Base-by-base conservation (phyloP, 2,329 filamentous ascomycete species). In the Cladobotryum mycophilum region DNA sequence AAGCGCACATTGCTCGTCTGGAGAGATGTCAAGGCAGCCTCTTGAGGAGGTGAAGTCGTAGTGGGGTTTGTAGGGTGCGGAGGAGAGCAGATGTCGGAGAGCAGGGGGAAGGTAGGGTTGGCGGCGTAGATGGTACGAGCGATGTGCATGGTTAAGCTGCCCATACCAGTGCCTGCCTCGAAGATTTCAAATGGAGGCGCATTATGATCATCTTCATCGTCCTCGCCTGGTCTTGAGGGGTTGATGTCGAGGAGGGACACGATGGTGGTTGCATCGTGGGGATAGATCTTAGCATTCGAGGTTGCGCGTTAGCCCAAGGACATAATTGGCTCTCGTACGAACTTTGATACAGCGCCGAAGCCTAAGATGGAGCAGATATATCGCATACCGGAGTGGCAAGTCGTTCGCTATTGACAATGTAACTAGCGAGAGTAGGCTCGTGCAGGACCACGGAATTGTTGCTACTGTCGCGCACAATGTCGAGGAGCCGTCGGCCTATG, bases 151-250 rank as follows among this genome's bases (percentile, higher is more conserved):
- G 88, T 92, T 52, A 93, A 68, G 34, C 85, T 84, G 52, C 88
- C 89, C 73, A 91, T 87, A n/a, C 88, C 89, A 3, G 88, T 93
- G 14, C 89, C 88, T 43, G 88, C 88, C 67, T 93, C 89, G 47
- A 93, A 82, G 41, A 93, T 87, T 62, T 92, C 86, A 12, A 91
- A 66, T 0, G 76, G 79, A 8, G 72, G 66, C 47, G 25, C 14
- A 36, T 8, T 25, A 18, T 25, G 58, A 12, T 69, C 64, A 5
- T 67, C 64, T 11, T 60, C 53, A 17, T 65, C 64, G 20, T 68
- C 63, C 53, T 69, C 61, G 36, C 60, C 56, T 30, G 69, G 59
- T 60, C 70, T 65, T 3, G 71, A 63, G 30, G 82, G 78, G 63
- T 92, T 84, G 41, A 93, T 74, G 64, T 93, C 88, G 18, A 95